These are phyloP conservation scores for Debaryomyces udenii DNA, from an alignment of 1,139 yeast genomes.

Conservation along the genomic window DNA sequence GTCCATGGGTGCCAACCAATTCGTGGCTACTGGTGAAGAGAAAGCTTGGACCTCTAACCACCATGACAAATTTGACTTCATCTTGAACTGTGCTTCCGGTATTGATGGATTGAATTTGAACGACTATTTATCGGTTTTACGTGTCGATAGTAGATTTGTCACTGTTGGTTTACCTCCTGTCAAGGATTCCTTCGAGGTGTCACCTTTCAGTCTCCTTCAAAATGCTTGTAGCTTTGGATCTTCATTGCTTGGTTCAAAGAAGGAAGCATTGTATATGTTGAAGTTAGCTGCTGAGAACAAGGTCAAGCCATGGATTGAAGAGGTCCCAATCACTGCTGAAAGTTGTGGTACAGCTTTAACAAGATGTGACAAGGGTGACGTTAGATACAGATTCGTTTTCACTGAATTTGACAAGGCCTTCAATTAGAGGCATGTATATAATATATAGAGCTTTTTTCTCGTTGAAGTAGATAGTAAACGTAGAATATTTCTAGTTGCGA, in stretches of 20 bases:
- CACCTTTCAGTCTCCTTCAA: conserved; percentile 32
- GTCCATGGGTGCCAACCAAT: conserved; percentile 42
- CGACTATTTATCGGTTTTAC: conserved; percentile 35
- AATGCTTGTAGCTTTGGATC: conserved; percentile 36
- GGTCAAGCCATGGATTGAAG: conserved; percentile 48
- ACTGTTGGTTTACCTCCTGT: conserved; percentile 57
- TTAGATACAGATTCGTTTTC: conserved; percentile 66
- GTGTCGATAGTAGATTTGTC: conserved; percentile 50
- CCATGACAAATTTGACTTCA: conserved; percentile 45
- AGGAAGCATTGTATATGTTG: conserved; percentile 42
- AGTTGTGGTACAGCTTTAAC: conserved; percentile 33
- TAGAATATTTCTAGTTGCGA: too few relatives aligned
- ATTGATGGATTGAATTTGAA: conserved; percentile 38
- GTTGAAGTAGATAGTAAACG: too few relatives aligned
- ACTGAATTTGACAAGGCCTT: conserved; percentile 51
- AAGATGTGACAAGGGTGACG: conserved; percentile 51
- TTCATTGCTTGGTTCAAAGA: conserved; percentile 40
- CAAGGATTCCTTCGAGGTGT: conserved; percentile 27
- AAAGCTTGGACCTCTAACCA: conserved; percentile 33
- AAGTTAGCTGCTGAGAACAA: conserved; percentile 42
- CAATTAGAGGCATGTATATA: conserved; percentile 19
- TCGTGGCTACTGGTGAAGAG: conserved; percentile 44
- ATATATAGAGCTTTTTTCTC: too few relatives aligned
- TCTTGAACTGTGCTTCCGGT: conserved; percentile 52
- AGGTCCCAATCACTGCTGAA: conserved; percentile 39